phyloP scores from a whole-genome alignment of 257 asterid genomes.

The Salvia rosmarinus region DNA sequence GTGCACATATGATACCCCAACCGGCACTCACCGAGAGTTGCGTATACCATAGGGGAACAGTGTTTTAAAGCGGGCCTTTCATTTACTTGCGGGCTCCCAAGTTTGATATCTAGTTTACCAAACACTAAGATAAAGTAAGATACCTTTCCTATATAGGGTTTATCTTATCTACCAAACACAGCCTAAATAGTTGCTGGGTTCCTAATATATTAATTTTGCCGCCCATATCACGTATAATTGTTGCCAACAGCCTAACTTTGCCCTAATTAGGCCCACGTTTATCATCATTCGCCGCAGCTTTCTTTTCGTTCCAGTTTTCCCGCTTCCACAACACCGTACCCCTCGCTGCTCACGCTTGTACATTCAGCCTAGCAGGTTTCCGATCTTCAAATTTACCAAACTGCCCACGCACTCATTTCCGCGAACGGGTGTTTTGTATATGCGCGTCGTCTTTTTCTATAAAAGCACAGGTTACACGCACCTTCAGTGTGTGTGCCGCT shows the following conservation, averaged over 20 bases:
- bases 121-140: too few species aligned
- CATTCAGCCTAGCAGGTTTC: constrained; percentile 12
- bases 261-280: constrained; percentile 45
- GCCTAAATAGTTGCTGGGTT: too few species aligned
- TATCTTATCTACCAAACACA: too few species aligned
- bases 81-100: too few species aligned
- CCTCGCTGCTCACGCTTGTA: constrained; percentile 25
- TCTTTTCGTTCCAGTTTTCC: constrained; percentile 27
- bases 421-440: background rate
- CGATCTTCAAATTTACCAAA: background rate
- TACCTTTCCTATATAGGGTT: too few species aligned
- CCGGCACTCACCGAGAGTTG: too few species aligned
- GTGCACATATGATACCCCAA: too few species aligned
- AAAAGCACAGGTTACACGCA: constrained; percentile 26
- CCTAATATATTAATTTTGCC: too few species aligned
- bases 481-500: constrained; percentile 30
- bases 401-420: constrained; percentile 29
- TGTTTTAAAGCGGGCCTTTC: too few species aligned
- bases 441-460: constrained; percentile 24
- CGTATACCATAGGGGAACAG: too few species aligned
- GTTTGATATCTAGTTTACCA: too few species aligned
- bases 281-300: constrained; percentile 28
- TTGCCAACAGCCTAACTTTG: constrained; percentile 26
- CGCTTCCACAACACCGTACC: constrained; percentile 23
- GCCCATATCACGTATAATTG: too few species aligned